These are phyloP conservation scores for Talaromyces pinophilus DNA, from an alignment of 2,329 filamentous ascomycete genomes.

Conservation along the genomic window DNA sequence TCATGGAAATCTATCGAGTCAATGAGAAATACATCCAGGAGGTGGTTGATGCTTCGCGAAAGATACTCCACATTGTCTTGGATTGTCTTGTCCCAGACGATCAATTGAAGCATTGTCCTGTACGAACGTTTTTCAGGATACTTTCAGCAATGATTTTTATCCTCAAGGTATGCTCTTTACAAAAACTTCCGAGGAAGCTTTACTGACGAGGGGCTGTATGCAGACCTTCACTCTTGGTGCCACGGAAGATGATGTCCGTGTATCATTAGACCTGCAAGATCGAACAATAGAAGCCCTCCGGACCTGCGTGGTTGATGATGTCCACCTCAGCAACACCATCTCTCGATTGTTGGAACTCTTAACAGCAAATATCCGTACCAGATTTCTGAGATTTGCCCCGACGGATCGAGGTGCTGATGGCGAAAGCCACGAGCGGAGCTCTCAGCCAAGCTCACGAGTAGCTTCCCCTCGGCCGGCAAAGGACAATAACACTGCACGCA, in stretches of 20 bases:
- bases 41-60: constrained; percentile 62
- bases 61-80: constrained; percentile 60
- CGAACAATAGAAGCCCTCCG: constrained; percentile 60
- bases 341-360: constrained; percentile 62
- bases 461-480: constrained; percentile 40
- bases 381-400: constrained; percentile 59
- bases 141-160: constrained; percentile 66
- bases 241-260: constrained; percentile 62
- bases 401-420: constrained; percentile 49
- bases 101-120: constrained; percentile 62
- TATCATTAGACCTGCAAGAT: constrained; percentile 60
- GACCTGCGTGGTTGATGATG: constrained; percentile 65
- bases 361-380: constrained; percentile 59
- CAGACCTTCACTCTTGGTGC: constrained; percentile 64
- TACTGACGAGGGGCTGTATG: constrained; percentile 23
- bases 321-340: constrained; percentile 64
- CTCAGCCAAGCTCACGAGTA: constrained; percentile 37
- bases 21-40: constrained; percentile 64
- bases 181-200: not conserved
- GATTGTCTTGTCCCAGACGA: constrained; percentile 60
- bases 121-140: constrained; percentile 65
- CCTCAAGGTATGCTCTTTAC: constrained; percentile 52
- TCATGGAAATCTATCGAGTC: constrained; percentile 55
- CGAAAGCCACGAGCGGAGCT: constrained; percentile 40
- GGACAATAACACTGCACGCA: constrained; percentile 28